Evolutionary conservation across 1,284 basidiomycete species (phyloP).

Genomic region (Trichosporon sp.): DNA sequence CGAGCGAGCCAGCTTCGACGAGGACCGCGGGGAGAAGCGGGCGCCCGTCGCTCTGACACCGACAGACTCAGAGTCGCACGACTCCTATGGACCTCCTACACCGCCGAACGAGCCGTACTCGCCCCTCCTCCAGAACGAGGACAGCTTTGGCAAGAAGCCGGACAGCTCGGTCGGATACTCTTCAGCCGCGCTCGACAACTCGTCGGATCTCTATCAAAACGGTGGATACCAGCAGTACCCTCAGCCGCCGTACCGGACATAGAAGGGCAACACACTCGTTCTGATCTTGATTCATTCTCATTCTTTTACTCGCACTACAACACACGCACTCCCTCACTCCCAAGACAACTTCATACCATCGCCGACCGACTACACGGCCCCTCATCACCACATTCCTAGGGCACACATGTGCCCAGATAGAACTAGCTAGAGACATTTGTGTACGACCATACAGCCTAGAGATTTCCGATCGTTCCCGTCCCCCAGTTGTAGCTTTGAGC

Average conservation of each 20-base stretch:
- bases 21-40: conserved; percentile 14
- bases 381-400: neutral
- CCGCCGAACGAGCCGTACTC: conserved; percentile 4
- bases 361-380: neutral
- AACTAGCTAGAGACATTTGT: conserved; percentile 13
- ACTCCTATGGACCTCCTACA: neutral
- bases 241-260: neutral
- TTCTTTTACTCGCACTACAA: neutral
- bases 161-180: neutral
- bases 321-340: neutral
- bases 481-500: conserved; percentile 10
- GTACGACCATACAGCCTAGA: neutral
- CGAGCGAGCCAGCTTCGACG: conserved; percentile 32
- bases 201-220: too few species aligned
- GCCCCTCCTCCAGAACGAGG: neutral
- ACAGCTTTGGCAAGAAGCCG: neutral
- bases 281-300: neutral
- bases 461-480: neutral
- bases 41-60: neutral
- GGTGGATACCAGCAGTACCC: neutral
- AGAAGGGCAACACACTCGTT: neutral
- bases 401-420: conserved; percentile 2
- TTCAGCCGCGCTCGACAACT: too few species aligned
- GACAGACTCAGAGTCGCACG: neutral
- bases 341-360: neutral